Evolutionary conservation across 2,329 filamentous ascomycete genomes (phyloP).

Genomic region (Colletotrichum lentis): DNA sequence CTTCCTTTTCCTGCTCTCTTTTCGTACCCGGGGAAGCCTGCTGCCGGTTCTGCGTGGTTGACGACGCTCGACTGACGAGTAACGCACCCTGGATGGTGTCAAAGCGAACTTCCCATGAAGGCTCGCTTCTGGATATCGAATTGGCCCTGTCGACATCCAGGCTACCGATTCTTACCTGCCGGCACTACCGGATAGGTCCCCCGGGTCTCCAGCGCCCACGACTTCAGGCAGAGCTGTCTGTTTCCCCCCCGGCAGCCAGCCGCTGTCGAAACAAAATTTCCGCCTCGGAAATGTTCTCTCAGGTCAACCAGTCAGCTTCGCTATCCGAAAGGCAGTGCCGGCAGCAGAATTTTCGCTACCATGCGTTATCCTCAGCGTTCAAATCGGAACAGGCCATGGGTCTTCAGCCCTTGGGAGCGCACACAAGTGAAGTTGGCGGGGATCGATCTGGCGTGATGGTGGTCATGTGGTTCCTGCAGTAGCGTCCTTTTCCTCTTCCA

Average conservation of each 20-base stretch:
- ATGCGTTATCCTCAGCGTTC: neutral
- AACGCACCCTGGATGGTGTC: neutral
- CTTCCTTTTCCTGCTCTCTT: no score
- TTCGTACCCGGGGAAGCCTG: neutral
- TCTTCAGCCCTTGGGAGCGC: slow-evolving; percentile 11
- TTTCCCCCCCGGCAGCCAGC: slow-evolving; percentile 10
- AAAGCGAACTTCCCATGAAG: neutral
- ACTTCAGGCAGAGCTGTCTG: neutral
- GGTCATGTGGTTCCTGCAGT: slow-evolving; percentile 35
- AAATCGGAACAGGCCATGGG: slow-evolving; percentile 1
- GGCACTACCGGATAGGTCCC: slow-evolving; percentile 25
- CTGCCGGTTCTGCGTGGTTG: neutral
- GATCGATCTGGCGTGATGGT: slow-evolving; percentile 28
- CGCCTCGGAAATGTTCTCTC: slow-evolving; percentile 7
- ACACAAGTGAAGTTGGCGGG: neutral
- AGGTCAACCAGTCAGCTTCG: neutral
- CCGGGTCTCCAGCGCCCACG: neutral
- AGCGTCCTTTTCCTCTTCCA: slow-evolving; percentile 27
- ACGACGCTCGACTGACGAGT: neutral
- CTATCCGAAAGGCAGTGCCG: neutral
- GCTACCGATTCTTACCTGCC: neutral
- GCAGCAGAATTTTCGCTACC: slow-evolving; percentile 14
- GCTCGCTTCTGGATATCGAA: slow-evolving; percentile 3
- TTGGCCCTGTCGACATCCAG: slow-evolving; percentile 24
- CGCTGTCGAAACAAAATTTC: slow-evolving; percentile 19